Evolutionary conservation across 1,139 yeast genomes (phyloP).

Genomic region (Suhomyces yuchorum): DNA sequence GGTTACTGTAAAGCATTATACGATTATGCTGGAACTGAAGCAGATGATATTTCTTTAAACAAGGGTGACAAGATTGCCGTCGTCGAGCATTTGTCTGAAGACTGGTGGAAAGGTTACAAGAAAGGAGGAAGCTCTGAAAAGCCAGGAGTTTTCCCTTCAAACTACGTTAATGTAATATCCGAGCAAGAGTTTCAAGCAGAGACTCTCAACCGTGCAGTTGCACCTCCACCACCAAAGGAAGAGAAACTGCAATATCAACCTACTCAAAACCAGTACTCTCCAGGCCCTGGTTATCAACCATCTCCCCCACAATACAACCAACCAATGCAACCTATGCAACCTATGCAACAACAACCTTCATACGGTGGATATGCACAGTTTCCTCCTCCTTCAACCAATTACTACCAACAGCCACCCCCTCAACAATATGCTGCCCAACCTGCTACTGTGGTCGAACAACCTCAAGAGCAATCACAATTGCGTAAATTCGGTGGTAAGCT

Average conservation of each 20-base stretch:
- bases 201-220: slow-evolving; percentile 11
- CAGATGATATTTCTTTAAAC: slow-evolving; percentile 66
- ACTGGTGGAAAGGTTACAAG: slow-evolving; percentile 87
- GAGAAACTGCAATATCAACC: slow-evolving; percentile 24
- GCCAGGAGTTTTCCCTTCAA: slow-evolving; percentile 87
- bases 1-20: slow-evolving; percentile 66
- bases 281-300: slow-evolving; percentile 16
- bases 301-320: slow-evolving; percentile 20
- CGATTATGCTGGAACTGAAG: slow-evolving; percentile 68
- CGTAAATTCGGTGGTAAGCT: slow-evolving; percentile 79
- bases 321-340: slow-evolving; percentile 11
- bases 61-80: slow-evolving; percentile 73
- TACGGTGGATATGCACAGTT: slow-evolving; percentile 51
- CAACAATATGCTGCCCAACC: slow-evolving; percentile 9
- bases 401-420: slow-evolving; percentile 40
- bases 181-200: slow-evolving; percentile 34
- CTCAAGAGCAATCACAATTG: slow-evolving; percentile 35
- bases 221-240: slow-evolving; percentile 12
- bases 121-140: slow-evolving; percentile 41
- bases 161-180: slow-evolving; percentile 64
- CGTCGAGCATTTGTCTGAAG: slow-evolving; percentile 72
- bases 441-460: slow-evolving; percentile 10
- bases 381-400: slow-evolving; percentile 51
- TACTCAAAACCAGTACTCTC: slow-evolving; percentile 19
- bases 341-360: slow-evolving; percentile 30